Percentiles rank a stretch among this genome's conserved stretches.
These are phyloP conservation scores for Borovskyia barvae DNA, from an alignment of 208 protist species.

Conservation along the genomic window DNA sequence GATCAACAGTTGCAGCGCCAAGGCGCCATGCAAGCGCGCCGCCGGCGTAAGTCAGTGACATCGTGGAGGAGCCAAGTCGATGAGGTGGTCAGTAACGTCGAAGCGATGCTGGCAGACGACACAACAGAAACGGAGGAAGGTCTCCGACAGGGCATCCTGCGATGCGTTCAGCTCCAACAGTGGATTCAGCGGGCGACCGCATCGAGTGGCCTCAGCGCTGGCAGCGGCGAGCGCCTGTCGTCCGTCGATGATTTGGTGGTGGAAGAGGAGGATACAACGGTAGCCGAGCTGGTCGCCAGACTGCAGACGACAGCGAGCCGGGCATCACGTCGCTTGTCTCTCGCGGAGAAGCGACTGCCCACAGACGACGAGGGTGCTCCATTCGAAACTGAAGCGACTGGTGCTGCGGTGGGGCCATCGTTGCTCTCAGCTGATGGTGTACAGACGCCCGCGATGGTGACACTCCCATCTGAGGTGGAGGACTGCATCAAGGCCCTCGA, in stretches of 20 bases:
- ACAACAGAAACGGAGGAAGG: conserved; percentile 5
- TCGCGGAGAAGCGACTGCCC: no score
- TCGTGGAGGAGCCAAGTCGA: conserved; percentile 13
- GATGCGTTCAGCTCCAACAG: conserved; percentile 22
- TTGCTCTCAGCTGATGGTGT: no score
- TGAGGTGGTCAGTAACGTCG: conserved; percentile 3
- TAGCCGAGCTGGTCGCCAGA: no score
- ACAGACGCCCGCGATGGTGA: background rate
- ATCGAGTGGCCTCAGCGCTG: background rate
- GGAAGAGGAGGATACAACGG: no score
- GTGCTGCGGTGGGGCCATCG: background rate
- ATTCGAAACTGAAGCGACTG: no score
- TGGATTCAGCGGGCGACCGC: conserved; percentile 8
- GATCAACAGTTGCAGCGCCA: conserved; percentile 5
- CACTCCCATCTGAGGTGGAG: conserved; percentile 28
- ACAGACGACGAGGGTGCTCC: no score
- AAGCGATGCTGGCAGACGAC: conserved; percentile 2
- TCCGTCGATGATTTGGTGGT: no score
- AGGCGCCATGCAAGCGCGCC: conserved; percentile 1
- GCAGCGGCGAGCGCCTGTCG: background rate
- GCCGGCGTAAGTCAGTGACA: conserved; percentile 3
- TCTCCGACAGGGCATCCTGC: conserved; percentile 19
- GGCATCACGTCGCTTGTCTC: no score
- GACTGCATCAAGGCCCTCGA: conserved; percentile 15
- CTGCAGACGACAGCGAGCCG: no score